Evolutionary conservation across 1,284 basidiomycete genomes (phyloP), one percentile per base, ranked within the genome.

Genomic region (Cystobasidium slooffiae): DNA sequence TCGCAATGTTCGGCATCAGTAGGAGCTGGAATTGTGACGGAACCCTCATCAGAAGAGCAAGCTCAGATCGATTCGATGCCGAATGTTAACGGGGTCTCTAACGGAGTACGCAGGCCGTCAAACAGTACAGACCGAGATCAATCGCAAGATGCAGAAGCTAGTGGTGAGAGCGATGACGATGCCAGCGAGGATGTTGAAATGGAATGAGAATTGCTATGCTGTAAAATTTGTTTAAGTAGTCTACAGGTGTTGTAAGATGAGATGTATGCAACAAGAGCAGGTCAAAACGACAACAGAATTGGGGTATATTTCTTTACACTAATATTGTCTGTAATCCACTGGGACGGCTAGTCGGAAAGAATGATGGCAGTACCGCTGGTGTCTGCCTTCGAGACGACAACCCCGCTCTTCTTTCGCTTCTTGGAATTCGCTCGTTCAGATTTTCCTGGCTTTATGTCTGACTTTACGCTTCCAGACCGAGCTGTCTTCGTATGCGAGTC

Each of bases 111-210:
- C 14, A 43, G 39, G 14, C 41, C 49, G 37, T 55, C 64, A 4
- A 53, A 53, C 18, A 47, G 64, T 31, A 73, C 51, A n/a, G 58
- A 64, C n/a, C 55, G 46, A 10, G 70, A 52, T 24, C 46, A 20
- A 8, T 65, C 63, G 39, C 51, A 65, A 20, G 58, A 66, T 49
- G 62, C 62, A 37, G 63, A 73, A 18, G 70, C 49, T 14, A 65
- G 58, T 39, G 70, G 68, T 16, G 68, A 73, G 8, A 62, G 53
- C n/a, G 70, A 73, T 31, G 70, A 73, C 37, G 70, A 73, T 14
- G 70, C 10, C 39, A 59, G 58, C 41, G 70, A 73, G 44, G 70
- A 73, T 51, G 58, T 66, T 62, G 70, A 73, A 18, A 73, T 73
- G 70, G 70, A 73, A 22, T 66, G 24, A 56, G 18, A 58, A 47